phyloP scores from a whole-genome alignment of 2,329 filamentous ascomycete species.

The Fusarium metavorans region DNA sequence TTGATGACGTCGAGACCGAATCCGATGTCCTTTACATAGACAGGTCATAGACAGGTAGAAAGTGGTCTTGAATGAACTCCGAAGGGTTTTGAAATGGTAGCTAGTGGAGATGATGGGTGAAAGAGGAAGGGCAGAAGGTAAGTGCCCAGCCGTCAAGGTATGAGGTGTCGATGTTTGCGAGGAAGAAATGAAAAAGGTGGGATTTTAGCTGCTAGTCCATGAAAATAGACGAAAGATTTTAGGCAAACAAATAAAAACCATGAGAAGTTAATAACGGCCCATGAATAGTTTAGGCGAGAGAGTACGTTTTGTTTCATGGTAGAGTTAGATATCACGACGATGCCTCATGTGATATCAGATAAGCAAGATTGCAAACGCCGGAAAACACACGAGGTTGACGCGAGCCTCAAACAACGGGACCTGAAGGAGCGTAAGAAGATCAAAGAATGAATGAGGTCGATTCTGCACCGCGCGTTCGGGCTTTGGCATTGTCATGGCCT shows the following conservation, averaged over 20 bases:
- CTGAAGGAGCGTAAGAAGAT: background rate
- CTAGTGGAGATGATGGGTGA: background rate
- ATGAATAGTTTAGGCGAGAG: background rate
- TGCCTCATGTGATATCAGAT: background rate
- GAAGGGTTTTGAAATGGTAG: background rate
- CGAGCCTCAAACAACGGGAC: background rate
- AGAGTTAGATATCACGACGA: background rate
- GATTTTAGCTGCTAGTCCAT: background rate
- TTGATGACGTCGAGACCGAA: background rate
- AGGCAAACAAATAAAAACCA: background rate
- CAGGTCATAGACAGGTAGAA: background rate
- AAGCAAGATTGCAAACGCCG: background rate
- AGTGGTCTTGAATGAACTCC: background rate
- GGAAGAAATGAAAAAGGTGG: background rate
- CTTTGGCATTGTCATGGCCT: background rate
- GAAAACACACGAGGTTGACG: background rate
- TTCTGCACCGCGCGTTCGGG: background rate
- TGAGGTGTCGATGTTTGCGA: background rate
- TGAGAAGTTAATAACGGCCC: background rate
- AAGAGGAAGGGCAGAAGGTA: background rate
- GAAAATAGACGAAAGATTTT: background rate
- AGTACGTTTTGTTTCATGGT: background rate
- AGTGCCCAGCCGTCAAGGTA: background rate
- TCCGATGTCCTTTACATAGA: background rate
- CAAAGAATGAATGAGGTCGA: background rate